Evolutionary conservation across 768 basidiomycete species (phyloP), one percentile per base, ranked within the genome.

Genomic region (Paxillus rubicundulus): DNA sequence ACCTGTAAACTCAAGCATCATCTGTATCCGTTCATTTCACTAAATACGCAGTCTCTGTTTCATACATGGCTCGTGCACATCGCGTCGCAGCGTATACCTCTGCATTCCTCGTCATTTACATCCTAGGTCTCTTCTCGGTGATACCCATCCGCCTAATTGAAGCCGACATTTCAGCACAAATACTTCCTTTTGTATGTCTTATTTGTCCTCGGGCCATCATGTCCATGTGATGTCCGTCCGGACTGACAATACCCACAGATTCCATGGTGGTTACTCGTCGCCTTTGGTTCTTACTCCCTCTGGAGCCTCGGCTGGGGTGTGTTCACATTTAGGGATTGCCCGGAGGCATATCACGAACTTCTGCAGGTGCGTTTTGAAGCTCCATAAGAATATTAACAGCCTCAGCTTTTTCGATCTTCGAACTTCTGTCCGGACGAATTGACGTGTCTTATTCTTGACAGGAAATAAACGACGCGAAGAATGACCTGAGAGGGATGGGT

Each of bases 211-310:
- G 32, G 32, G 10, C 32, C 21, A n/a, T 18, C 36, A n/a, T 49
- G 47, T 27, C 36, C 20, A 37, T 6, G 21, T 28, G 39, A 39
- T 21, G 20, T n/a, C 13, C 24, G 33, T 34, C 27, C 16, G 28
- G 2, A 47, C 41, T 21, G 5, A 34, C 16, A 21, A 51, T 45
- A 9, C 20, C 21, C 44, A n/a, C 51, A 90, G 89, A 67, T 91
- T 28, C 89, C 89, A 2, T 92, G 86, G 85, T 91, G 88, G 88
- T 62, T 89, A 8, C 78, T 92, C 12, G 84, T 92, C 2, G 74
- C 85, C 2, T 89, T 89, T 56, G 89, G 89, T 9, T 82, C 89
- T 2, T 92, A 88, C 65, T 85, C 86, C 16, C 78, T 92, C 10
- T 82, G 82, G 72, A 86, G 84, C 9, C 80, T 92, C 18, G 89